phyloP scores from a whole-genome alignment of 345 rosid genomes.

The Citrus mangshanensis region DNA sequence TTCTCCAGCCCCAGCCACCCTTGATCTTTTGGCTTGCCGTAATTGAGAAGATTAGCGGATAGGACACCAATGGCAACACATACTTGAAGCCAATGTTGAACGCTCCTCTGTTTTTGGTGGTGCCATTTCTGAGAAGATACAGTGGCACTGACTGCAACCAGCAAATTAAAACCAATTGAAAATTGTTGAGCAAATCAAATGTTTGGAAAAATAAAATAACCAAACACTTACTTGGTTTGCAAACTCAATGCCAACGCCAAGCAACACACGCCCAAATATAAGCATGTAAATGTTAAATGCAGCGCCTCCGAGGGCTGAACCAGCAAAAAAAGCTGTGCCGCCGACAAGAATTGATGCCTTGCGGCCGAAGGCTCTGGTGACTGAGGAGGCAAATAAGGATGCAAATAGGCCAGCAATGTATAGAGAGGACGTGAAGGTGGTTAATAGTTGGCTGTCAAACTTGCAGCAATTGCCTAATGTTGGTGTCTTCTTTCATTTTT shows the following conservation, averaged over 20 bases:
- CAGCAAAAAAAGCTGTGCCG: constrained; percentile 57
- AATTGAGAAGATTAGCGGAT: constrained; percentile 56
- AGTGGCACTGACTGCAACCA: constrained; percentile 68
- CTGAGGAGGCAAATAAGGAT: constrained; percentile 52
- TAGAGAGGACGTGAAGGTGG: constrained; percentile 55
- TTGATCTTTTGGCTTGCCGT: constrained; percentile 57
- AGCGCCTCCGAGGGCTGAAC: constrained; percentile 56
- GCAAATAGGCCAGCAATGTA: constrained; percentile 61
- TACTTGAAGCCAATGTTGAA: constrained; percentile 70
- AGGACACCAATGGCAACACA: constrained; percentile 59
- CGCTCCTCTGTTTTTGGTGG: constrained; percentile 75
- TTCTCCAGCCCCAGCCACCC: constrained; percentile 71
- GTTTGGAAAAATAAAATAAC: not conserved
- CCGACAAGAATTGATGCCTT: constrained; percentile 60
- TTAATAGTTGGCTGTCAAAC: constrained; percentile 36
- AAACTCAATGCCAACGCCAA: constrained; percentile 72
- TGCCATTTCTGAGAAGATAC: constrained; percentile 84
- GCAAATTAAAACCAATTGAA: not conserved
- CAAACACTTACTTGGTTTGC: constrained; percentile 55
- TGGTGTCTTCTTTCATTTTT: constrained; percentile 18
- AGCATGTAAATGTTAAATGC: constrained; percentile 59
- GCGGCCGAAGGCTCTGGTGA: constrained; percentile 59
- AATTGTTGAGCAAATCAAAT: not conserved
- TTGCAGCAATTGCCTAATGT: constrained; percentile 45
- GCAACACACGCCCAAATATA: constrained; percentile 61